Conservation (phyloP, 2,329 filamentous ascomycete genomes). For the Penicillium hesseltinei region DNA sequence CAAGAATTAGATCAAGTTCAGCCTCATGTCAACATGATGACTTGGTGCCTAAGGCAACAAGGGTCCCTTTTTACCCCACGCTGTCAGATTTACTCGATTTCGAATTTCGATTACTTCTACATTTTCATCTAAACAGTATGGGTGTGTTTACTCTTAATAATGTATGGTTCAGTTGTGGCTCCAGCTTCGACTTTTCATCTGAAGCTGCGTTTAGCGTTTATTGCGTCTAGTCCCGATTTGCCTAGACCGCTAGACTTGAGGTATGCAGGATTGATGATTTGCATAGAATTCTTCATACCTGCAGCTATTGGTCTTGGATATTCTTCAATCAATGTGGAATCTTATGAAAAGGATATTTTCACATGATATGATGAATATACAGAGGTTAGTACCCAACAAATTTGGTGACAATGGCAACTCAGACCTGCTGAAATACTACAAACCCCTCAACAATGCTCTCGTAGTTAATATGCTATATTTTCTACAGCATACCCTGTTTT, state of each 20-base stretch:
- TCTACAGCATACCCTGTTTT: too few relatives aligned
- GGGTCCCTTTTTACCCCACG: conserved; percentile 4
- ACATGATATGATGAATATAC: too few relatives aligned
- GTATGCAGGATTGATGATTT: conserved; percentile 6
- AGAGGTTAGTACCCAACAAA: background rate
- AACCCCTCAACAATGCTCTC: too few relatives aligned
- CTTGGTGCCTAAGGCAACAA: background rate
- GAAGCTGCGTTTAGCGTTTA: background rate
- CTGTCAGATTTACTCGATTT: background rate
- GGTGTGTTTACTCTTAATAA: background rate
- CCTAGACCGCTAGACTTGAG: background rate
- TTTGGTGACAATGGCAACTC: background rate
- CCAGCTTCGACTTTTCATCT: background rate
- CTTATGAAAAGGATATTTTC: background rate
- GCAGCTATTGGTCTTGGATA: background rate
- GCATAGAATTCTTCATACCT: background rate
- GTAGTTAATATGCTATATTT: too few relatives aligned
- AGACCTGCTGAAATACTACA: too few relatives aligned
- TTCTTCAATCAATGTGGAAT: background rate
- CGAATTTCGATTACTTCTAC: background rate
- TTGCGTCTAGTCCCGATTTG: background rate
- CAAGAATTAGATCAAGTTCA: background rate
- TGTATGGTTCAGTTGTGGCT: background rate
- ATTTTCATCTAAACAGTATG: background rate
- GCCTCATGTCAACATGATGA: conserved; percentile 2